Conservation (phyloP, 2,329 filamentous ascomycete genomes). For the Claviceps capensis region DNA sequence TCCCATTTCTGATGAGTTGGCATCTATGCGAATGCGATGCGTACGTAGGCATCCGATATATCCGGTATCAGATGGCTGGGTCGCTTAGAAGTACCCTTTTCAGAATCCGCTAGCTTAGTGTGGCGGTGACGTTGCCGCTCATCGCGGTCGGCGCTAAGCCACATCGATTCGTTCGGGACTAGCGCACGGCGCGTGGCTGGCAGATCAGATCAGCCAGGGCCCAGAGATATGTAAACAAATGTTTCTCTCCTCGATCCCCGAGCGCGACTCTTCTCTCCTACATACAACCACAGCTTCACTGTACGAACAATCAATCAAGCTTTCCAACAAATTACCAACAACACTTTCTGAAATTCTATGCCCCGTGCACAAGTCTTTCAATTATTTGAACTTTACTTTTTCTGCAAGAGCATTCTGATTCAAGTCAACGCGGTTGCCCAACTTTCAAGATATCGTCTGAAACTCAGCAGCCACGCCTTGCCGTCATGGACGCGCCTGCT, state of each 20-base stretch:
- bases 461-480: constrained; percentile 3
- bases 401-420: constrained; percentile 1
- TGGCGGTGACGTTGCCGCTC: not conserved
- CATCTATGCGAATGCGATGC: no score
- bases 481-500: constrained; percentile 9
- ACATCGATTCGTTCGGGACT: not conserved
- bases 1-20: no score
- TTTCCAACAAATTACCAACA: constrained; percentile 1
- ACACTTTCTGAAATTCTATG: constrained; percentile 4
- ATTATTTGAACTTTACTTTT: not conserved
- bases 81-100: no score
- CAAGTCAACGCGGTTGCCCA: constrained; percentile 5
- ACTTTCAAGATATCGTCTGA: constrained; percentile 3
- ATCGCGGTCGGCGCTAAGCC: not conserved
- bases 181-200: not conserved
- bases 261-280: not conserved
- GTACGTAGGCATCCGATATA: no score
- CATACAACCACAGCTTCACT: constrained; percentile 2
- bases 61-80: no score
- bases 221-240: constrained; percentile 3
- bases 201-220: not conserved
- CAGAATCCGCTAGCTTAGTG: not conserved
- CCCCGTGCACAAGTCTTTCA: constrained; percentile 1
- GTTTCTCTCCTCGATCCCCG: not conserved
- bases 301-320: constrained; percentile 1